Evolutionary conservation across 2,329 filamentous ascomycete genomes (phyloP).

Genomic region (Arthrinium puccinioides): DNA sequence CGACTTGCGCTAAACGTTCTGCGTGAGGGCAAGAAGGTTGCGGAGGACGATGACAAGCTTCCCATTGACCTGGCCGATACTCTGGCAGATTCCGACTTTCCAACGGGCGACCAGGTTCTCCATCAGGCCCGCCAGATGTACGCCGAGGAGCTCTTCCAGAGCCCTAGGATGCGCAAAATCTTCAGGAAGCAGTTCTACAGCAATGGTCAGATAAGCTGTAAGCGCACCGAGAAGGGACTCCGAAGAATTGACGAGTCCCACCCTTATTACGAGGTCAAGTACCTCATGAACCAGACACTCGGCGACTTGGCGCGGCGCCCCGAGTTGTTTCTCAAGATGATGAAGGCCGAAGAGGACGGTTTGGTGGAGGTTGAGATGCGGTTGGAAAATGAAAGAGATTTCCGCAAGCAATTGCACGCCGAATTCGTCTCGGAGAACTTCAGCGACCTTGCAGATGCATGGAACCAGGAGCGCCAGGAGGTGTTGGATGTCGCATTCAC

Average conservation of each 20-base stretch:
- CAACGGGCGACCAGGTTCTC: slow-evolving; percentile 68
- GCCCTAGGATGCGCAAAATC: slow-evolving; percentile 81
- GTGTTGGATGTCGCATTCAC: slow-evolving; percentile 74
- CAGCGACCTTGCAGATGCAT: slow-evolving; percentile 88
- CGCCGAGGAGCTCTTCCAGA: slow-evolving; percentile 81
- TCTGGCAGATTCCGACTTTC: slow-evolving; percentile 65
- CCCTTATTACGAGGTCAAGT: slow-evolving; percentile 97
- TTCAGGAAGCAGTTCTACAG: slow-evolving; percentile 79
- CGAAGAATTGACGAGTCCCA: slow-evolving; percentile 92
- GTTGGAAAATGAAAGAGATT: slow-evolving; percentile 68
- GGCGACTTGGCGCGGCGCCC: slow-evolving; percentile 73
- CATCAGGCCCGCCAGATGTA: slow-evolving; percentile 80
- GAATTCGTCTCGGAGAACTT: slow-evolving; percentile 94
- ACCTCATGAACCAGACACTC: slow-evolving; percentile 83
- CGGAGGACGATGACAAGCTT: slow-evolving; percentile 73
- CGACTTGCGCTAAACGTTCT: slow-evolving; percentile 82
- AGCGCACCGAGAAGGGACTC: slow-evolving; percentile 87
- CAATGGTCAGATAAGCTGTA: slow-evolving; percentile 77
- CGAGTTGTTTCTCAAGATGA: slow-evolving; percentile 92
- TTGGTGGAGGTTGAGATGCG: slow-evolving; percentile 78
- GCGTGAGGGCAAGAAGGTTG: slow-evolving; percentile 69
- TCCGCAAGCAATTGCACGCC: slow-evolving; percentile 68
- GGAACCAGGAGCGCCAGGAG: slow-evolving; percentile 83
- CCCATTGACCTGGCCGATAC: slow-evolving; percentile 85
- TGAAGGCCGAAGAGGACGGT: slow-evolving; percentile 92